Percentiles rank a stretch among this genome's conserved stretches.
Conservation (phyloP, 2,329 filamentous ascomycete genomes). For the Phaeosphaeria sp. region DNA sequence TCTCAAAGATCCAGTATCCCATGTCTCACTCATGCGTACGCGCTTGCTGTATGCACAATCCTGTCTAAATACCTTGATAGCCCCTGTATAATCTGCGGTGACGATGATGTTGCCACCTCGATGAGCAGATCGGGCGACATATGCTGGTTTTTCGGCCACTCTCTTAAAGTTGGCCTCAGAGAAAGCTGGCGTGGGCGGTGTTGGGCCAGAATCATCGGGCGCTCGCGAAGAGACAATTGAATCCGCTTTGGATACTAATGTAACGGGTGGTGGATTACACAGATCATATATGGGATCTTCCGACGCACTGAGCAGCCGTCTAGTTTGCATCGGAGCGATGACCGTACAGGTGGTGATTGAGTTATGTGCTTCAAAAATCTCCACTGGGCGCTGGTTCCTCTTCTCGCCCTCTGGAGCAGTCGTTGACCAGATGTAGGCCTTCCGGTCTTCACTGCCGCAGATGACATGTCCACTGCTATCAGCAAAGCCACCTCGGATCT, state of each 20-base stretch:
- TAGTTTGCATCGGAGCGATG: conserved; percentile 80
- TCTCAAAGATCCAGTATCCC: conserved; percentile 77
- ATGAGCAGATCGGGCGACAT: conserved; percentile 77
- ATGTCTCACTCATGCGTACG: conserved; percentile 65
- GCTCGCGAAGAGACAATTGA: conserved; percentile 59
- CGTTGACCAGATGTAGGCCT: conserved; percentile 89
- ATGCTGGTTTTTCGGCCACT: conserved; percentile 74
- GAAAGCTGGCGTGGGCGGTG: conserved; percentile 40
- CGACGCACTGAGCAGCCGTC: conserved; percentile 77
- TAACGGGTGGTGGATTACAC: conserved; percentile 92
- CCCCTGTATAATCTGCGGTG: conserved; percentile 84
- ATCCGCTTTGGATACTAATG: conserved; percentile 76
- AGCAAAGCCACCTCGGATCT: conserved; percentile 88
- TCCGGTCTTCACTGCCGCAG: conserved; percentile 90
- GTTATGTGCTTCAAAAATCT: conserved; percentile 89
- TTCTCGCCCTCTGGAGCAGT: conserved; percentile 65
- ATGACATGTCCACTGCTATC: conserved; percentile 87
- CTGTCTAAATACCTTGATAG: conserved; percentile 93
- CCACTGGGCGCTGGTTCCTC: conserved; percentile 80
- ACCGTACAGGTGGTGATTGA: conserved; percentile 88
- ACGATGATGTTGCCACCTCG: conserved; percentile 87
- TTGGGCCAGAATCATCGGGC: conserved; percentile 51
- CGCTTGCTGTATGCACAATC: conserved; percentile 88
- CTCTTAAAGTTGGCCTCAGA: conserved; percentile 44
- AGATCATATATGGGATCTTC: conserved; percentile 95